A percentile compares a stretch with the other conserved stretches of the same genome.
Conservation (phyloP, 192 early-diverging fungal genomes). For the Podila horticola region DNA sequence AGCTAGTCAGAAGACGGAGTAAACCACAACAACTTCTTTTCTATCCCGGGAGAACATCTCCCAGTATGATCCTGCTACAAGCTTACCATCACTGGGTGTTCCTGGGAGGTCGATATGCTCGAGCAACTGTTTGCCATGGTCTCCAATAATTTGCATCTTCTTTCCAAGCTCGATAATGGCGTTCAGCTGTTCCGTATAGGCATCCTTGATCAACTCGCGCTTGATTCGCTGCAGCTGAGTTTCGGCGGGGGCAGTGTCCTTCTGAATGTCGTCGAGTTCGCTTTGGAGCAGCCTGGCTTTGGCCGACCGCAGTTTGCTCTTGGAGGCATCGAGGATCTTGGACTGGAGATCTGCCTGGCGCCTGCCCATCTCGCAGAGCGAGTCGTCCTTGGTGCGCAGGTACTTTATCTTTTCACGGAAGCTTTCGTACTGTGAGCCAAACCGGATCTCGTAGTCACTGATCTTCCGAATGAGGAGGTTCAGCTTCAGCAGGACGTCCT, state of each 20-base stretch:
- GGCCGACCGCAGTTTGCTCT: slow-evolving; percentile 28
- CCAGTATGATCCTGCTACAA: no score
- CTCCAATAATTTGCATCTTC: slow-evolving; percentile 53
- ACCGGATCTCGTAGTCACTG: slow-evolving; percentile 49
- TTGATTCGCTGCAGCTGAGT: slow-evolving; percentile 37
- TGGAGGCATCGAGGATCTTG: slow-evolving; percentile 41
- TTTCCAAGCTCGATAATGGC: slow-evolving; percentile 46
- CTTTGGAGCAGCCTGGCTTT: slow-evolving; percentile 33
- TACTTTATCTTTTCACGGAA: slow-evolving; percentile 53
- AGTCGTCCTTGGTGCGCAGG: slow-evolving; percentile 51
- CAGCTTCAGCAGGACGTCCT: slow-evolving; percentile 47
- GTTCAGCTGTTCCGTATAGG: slow-evolving; percentile 42
- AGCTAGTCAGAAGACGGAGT: no score
- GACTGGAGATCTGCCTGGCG: slow-evolving; percentile 39
- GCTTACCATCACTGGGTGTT: slow-evolving; percentile 24
- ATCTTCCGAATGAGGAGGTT: slow-evolving; percentile 51
- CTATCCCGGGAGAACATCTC: no score
- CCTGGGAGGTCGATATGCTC: slow-evolving; percentile 44
- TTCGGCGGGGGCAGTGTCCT: slow-evolving; percentile 27
- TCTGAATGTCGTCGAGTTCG: slow-evolving; percentile 41
- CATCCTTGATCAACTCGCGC: slow-evolving; percentile 36
- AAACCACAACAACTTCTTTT: no score
- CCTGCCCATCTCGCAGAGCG: slow-evolving; percentile 50
- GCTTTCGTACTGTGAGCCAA: slow-evolving; percentile 44
- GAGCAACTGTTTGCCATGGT: slow-evolving; percentile 40